Base-by-base conservation (phyloP, 2,329 filamentous ascomycete species). In the Penicillium sp. region DNA sequence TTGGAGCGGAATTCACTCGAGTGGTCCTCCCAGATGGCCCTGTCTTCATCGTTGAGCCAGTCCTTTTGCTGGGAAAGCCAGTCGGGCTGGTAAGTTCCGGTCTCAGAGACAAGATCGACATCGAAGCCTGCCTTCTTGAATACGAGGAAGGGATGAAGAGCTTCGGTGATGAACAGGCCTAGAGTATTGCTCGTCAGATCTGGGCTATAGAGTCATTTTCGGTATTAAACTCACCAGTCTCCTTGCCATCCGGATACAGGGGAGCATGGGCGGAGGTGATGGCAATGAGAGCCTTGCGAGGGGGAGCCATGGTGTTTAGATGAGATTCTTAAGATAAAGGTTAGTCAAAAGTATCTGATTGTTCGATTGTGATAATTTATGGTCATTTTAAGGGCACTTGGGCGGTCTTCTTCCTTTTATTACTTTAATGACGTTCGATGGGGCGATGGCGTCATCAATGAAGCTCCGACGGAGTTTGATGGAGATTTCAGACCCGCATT, bases 41-140 rank as follows among this genome's bases (percentile, higher is more conserved):
- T 57, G 46, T 76, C 73, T 8, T 67, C 67, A 14, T 64, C 67
- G 14, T 56, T 59, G 21, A 75, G 59, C 57, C 61, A 75, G 14
- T 74, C 72, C 6, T 65, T 59, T 51, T 72, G 68, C 46, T 70
- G 58, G n/a, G 63, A 67, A 11, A 77, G 58, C 74, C 46, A 48
- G 34, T 48, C 75, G 67, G 71, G 61, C n/a, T 62, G 60, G 55
- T 70, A 77, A 9, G 62, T 67, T 7, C 75, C 75, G 19, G 65
- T 73, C 47, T 76, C 75, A 9, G 73, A 75, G 31, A 71, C 73
- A 33, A 77, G 67, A 55, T 76, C 73, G 49, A 77, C 75, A 33
- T 74, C 70, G 61, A 75, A 73, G 2, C 71, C 71, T 1, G 71
- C 71, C 16, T 51, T 44, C 4, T 39, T 46, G 31, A 62, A 54